phyloP scores from a whole-genome alignment of 2,329 filamentous ascomycete genomes.

The Emydomyces testavorans region DNA sequence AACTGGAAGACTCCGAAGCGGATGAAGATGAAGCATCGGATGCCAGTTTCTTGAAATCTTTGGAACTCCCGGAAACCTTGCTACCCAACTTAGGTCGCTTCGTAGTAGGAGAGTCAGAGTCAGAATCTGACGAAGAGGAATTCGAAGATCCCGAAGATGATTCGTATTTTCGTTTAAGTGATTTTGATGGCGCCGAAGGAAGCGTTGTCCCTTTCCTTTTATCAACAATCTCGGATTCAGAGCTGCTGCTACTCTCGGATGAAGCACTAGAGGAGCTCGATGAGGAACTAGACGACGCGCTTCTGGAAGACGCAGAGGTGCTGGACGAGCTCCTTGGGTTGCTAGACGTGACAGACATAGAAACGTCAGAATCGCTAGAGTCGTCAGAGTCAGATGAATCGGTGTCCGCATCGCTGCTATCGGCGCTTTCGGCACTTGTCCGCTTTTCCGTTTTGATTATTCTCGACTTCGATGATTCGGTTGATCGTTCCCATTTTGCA shows the following conservation, averaged over 20 bases:
- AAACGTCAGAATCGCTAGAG: constrained; percentile 8
- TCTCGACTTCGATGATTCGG: constrained; percentile 13
- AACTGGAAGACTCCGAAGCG: constrained; percentile 18
- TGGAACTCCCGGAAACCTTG: too few species aligned
- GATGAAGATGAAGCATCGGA: constrained; percentile 31
- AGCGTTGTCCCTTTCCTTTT: constrained; percentile 20
- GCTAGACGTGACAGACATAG: neutral
- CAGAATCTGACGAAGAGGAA: constrained; percentile 27
- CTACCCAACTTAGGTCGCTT: constrained; percentile 8
- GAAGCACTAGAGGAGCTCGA: constrained; percentile 29
- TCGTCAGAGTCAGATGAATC: neutral
- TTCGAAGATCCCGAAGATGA: constrained; percentile 34
- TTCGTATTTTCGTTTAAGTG: constrained; percentile 49
- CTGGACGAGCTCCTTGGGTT: constrained; percentile 2
- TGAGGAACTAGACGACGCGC: constrained; percentile 24
- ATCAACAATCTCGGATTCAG: constrained; percentile 40
- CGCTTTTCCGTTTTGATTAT: constrained; percentile 17
- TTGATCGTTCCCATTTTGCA: constrained; percentile 20
- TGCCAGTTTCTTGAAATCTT: too few species aligned
- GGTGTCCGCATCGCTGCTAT: neutral
- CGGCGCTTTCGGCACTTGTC: constrained; percentile 18
- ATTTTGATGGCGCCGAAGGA: constrained; percentile 8
- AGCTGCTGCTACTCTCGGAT: constrained; percentile 38
- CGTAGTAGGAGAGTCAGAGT: constrained; percentile 23
- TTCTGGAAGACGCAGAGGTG: constrained; percentile 22